Evolutionary conservation across 352 stramenopile species (phyloP).

Genomic region (Phytophthora pini): DNA sequence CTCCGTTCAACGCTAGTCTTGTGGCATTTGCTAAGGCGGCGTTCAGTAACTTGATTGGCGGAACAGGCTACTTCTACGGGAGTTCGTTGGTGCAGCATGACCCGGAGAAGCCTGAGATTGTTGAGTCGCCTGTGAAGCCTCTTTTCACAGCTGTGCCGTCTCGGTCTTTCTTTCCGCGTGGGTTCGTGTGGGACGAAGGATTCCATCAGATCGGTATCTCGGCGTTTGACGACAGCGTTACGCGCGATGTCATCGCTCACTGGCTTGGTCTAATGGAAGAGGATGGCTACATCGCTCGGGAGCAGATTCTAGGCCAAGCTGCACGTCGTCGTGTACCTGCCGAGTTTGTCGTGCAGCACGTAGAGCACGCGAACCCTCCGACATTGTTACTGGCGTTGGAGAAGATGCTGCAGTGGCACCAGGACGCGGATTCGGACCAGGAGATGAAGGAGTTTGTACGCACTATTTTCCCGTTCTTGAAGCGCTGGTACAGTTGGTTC

Average conservation of each 20-base stretch:
- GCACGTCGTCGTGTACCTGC: constrained; percentile 80
- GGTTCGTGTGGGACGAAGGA: constrained; percentile 96
- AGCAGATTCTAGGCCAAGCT: constrained; percentile 87
- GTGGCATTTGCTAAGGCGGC: constrained; percentile 81
- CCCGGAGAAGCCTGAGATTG: constrained; percentile 39
- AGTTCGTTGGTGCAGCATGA: constrained; percentile 78
- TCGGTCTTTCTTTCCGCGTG: constrained; percentile 93
- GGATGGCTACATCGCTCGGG: constrained; percentile 92
- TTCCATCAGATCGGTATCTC: constrained; percentile 93
- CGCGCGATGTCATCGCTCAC: constrained; percentile 83
- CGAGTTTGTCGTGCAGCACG: constrained; percentile 92
- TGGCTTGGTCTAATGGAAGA: constrained; percentile 91
- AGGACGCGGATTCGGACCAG: constrained; percentile 21
- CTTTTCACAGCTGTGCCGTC: constrained; percentile 93
- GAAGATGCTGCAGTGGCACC: constrained; percentile 62
- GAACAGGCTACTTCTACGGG: constrained; percentile 92
- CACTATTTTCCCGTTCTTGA: constrained; percentile 72
- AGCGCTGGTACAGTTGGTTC: constrained; percentile 84
- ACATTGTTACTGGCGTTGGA: constrained; percentile 89
- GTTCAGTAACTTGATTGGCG: constrained; percentile 91
- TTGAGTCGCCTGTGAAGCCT: constrained; percentile 49
- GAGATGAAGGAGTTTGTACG: constrained; percentile 49
- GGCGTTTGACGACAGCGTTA: constrained; percentile 77
- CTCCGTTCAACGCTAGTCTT: constrained; percentile 59
- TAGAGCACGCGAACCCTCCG: constrained; percentile 93